Evolutionary conservation across 768 basidiomycete species (phyloP).

Genomic region (Mycena latifolia): DNA sequence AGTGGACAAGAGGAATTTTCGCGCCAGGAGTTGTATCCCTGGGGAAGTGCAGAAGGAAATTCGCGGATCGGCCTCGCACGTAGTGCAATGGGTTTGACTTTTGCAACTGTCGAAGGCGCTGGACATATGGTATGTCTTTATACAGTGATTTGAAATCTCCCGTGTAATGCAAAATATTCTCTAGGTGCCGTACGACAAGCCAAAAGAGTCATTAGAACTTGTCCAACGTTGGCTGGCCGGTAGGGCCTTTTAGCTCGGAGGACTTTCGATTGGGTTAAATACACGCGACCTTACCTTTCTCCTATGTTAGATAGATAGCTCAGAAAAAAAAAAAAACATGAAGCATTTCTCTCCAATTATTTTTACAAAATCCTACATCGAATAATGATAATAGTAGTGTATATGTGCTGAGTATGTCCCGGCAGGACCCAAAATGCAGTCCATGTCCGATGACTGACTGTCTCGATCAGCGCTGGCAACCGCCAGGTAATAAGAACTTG

Average conservation of each 20-base stretch:
- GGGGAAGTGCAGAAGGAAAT: conserved; percentile 22
- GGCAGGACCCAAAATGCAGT: no score
- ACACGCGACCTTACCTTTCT: no score
- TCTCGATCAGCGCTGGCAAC: conserved; percentile 53
- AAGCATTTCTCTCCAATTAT: no score
- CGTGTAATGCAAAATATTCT: neutral
- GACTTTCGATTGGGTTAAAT: no score
- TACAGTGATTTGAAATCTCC: neutral
- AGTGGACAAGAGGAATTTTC: conserved; percentile 64
- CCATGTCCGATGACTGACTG: no score
- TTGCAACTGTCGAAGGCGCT: conserved; percentile 43
- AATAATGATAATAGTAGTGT: no score
- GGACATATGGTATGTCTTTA: conserved; percentile 71
- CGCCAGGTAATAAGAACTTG: conserved; percentile 67
- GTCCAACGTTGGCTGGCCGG: conserved; percentile 58
- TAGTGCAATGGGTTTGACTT: conserved; percentile 24
- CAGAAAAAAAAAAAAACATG: no score
- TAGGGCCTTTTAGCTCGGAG: no score
- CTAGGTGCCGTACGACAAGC: conserved; percentile 72
- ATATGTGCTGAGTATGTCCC: no score
- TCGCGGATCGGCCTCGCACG: no score
- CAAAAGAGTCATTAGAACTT: conserved; percentile 61
- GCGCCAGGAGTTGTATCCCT: conserved; percentile 47
- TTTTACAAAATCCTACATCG: no score
- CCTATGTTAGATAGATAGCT: no score